Conservation (phyloP, 176 grass and related monocot genomes). For the Carex myosuroides region DNA sequence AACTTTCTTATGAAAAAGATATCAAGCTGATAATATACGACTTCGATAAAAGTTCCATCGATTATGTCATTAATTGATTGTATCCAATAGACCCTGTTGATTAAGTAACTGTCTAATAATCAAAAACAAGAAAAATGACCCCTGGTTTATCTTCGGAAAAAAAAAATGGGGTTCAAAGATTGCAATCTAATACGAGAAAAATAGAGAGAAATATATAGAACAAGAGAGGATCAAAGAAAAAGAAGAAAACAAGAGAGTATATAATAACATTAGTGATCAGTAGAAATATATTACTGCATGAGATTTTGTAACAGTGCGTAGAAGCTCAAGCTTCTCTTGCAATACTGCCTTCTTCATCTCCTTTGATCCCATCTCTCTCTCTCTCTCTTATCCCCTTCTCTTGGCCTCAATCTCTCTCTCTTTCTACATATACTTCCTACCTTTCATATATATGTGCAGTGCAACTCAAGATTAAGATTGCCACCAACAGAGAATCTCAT, state of each 20-base stretch:
- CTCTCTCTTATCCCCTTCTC: slow-evolving; percentile 15
- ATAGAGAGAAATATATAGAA: not conserved
- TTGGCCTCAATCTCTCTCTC: not conserved
- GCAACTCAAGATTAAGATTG: not conserved
- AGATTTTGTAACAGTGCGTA: slow-evolving; percentile 47
- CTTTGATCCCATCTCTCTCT: slow-evolving; percentile 35
- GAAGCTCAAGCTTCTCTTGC: slow-evolving; percentile 55
- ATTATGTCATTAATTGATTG: not conserved
- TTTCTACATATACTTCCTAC: not conserved
- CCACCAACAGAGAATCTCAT: not conserved
- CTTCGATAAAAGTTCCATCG: not conserved
- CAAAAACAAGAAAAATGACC: not conserved
- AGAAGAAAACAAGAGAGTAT: not conserved
- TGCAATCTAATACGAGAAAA: not conserved
- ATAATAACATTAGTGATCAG: not conserved
- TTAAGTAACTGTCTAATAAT: not conserved
- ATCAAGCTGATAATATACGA: not conserved
- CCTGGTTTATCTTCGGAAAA: no score
- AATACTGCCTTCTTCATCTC: slow-evolving; percentile 38
- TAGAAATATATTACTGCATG: slow-evolving; percentile 31
- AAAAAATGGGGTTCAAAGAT: not conserved
- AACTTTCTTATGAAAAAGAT: not conserved
- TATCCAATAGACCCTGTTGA: not conserved
- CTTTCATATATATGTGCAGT: not conserved
- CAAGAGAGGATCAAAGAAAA: not conserved